Evolutionary conservation across 352 stramenopile species (phyloP), one percentile per base, ranked within the genome.

Genomic region (Globisporangium abappressorium): DNA sequence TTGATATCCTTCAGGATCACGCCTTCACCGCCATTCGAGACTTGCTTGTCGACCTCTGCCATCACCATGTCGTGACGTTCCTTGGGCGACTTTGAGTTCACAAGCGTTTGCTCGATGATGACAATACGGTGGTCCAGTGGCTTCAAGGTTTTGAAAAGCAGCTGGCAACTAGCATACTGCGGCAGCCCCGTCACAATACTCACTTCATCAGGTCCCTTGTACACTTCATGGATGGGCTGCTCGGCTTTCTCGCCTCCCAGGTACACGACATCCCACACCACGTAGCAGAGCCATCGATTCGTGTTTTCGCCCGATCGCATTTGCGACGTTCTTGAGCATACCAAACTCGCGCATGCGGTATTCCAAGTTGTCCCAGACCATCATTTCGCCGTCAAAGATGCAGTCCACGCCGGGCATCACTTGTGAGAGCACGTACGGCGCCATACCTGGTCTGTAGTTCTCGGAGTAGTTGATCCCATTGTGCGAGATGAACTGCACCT

Each of bases 371-470:
- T 94, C 89, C 87, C 89, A 94, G 5, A 95, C 85, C 81, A 96
- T 92, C 87, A 96, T 94, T 55, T 96, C 89, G 51, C 89, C 89
- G 51, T 96, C 89, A 11, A 96, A 73, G 36, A 96, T 94, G 49
- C 78, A 88, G 68, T 94, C 79, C 15, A 92, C 71, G 14, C 78
- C 81, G 36, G 66, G 53, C 15, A 81, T 67, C 22, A 96, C 38
- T 62, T 96, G 87, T 0, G 76, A 80, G 41, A 86, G 60, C 34
- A 96, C 69, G 59, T 93, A 78, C 12, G 86, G 80, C 57, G 75
- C 72, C 30, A 94, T 85, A 0, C 69, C 79, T 2, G 84, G 78
- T 0, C 76, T 85, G 62, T 94, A 96, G 22, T 79, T 72, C 1
- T 94, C 82, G 1, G 81, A 84, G 70, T 94, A 96, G 58, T 96